Percentiles rank a stretch among this genome's conserved stretches.
Evolutionary conservation across 495 filamentous ascomycete genomes (phyloP).

Genomic region (Penicillium tannophilum): DNA sequence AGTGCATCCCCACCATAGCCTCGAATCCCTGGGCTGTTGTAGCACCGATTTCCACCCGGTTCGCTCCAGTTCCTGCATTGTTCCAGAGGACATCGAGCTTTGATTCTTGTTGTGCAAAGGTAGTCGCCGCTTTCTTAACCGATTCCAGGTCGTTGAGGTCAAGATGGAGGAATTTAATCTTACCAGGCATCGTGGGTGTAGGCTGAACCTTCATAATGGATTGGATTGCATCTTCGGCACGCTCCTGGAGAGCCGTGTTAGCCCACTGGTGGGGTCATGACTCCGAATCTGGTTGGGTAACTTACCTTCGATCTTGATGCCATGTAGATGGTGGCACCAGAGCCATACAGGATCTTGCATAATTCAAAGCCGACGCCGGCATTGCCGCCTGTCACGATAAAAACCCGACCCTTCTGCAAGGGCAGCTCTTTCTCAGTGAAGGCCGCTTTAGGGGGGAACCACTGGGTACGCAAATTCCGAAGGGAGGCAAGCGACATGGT

Average conservation of each 20-base stretch:
- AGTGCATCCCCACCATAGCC: constrained; percentile 14
- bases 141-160: constrained; percentile 40
- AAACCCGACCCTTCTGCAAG: constrained; percentile 59
- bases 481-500: constrained; percentile 5
- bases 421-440: constrained; percentile 92
- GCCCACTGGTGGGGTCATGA: not conserved
- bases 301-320: constrained; percentile 28
- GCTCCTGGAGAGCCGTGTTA: constrained; percentile 9
- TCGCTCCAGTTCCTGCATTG: constrained; percentile 39
- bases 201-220: constrained; percentile 4
- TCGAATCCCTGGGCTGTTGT: constrained; percentile 16
- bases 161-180: constrained; percentile 43
- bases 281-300: too few relatives aligned
- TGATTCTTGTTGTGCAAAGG: constrained; percentile 29
- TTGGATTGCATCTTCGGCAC: constrained; percentile 35
- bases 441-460: constrained; percentile 7
- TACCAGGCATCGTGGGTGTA: constrained; percentile 9
- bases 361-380: constrained; percentile 41
- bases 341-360: constrained; percentile 35
- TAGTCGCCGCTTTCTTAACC: constrained; percentile 38
- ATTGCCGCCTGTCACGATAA: constrained; percentile 38
- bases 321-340: constrained; percentile 39
- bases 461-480: constrained; percentile 5
- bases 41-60: constrained; percentile 5
- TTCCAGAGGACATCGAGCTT: constrained; percentile 48